Base-by-base conservation (phyloP, 192 early-diverging fungal species). In the Dissophora globulifera region DNA sequence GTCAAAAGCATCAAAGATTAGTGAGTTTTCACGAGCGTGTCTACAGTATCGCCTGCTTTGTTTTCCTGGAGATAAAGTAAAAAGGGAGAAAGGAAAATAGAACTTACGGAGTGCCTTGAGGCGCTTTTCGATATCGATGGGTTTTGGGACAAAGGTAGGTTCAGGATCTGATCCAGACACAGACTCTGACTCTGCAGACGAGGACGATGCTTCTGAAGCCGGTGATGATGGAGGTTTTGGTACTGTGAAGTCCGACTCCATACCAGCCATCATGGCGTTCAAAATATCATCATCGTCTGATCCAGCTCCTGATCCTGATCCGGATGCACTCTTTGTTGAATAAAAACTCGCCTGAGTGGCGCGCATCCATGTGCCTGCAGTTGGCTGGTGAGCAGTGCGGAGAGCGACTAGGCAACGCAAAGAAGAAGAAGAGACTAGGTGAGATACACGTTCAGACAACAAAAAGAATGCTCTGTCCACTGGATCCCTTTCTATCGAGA, bases 221-320 rank as follows among this genome's bases (percentile, higher is more conserved):
- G 62, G 12, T 2, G 29, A 19, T 31, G 40, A 3, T 31, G 67
- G 50, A 30, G 63, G 58, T 23, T 58, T 49, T 41, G 72, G 57
- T n/a, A 76, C 72, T 50, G 50, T 50, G 25, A 76, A 76, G 17
- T 76, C 72, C 7, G 64, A 56, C 4, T 66, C 72, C 62, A 76
- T 76, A 30, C 64, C 72, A 8, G 72, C 72, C 72, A 76, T 56
- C 72, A 76, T 76, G 8, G 72, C 72, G 17, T 76, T 58, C 50
- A 76, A 40, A 16, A 76, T 60, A 64, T 76, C 72, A 27, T 76
- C 64, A 41, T 72, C 69, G 31, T 43, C 40, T 26, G 55, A 50
- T 61, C 51, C 62, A n/a, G 62, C 52, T 64, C 68, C 68, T 30
- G 67, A 48, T 62, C 57, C 71, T 26, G 50, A 41, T 58, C 60